phyloP scores from a whole-genome alignment of 495 filamentous ascomycete genomes.

The Xylaria cubensis region DNA sequence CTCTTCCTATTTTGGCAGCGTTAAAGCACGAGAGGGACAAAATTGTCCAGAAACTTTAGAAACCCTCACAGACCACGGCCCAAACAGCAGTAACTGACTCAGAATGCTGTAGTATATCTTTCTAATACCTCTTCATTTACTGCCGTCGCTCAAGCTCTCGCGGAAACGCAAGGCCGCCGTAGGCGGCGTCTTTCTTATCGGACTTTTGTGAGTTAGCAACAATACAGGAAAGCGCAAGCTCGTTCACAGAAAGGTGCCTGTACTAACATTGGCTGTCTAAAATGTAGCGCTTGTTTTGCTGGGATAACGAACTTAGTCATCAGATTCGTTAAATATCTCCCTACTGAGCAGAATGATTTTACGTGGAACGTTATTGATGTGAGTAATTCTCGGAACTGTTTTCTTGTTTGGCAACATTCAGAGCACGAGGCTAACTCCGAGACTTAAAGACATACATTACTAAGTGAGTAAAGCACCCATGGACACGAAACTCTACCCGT shows the following conservation, averaged over 20 bases:
- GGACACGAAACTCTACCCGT: too few species aligned
- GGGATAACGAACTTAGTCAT: constrained; percentile 5
- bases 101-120: constrained; percentile 23
- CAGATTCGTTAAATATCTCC: constrained; percentile 15
- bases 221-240: neutral
- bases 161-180: constrained; percentile 29
- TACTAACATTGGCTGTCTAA: neutral
- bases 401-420: too few species aligned
- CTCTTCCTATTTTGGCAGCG: neutral
- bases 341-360: neutral
- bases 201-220: constrained; percentile 27
- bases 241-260: neutral
- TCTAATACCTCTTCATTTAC: constrained; percentile 28
- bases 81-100: neutral
- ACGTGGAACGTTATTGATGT: constrained; percentile 7
- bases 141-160: constrained; percentile 28
- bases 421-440: too few species aligned
- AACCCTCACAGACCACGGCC: neutral
- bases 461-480: constrained; percentile 3
- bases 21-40: neutral
- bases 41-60: neutral
- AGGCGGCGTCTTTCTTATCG: constrained; percentile 29
- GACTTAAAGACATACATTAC: constrained; percentile 5
- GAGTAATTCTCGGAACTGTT: too few species aligned
- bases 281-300: constrained; percentile 19